These are phyloP conservation scores for Fusarium ramigenum DNA, from an alignment of 2,329 filamentous ascomycete species.

Conservation along the genomic window DNA sequence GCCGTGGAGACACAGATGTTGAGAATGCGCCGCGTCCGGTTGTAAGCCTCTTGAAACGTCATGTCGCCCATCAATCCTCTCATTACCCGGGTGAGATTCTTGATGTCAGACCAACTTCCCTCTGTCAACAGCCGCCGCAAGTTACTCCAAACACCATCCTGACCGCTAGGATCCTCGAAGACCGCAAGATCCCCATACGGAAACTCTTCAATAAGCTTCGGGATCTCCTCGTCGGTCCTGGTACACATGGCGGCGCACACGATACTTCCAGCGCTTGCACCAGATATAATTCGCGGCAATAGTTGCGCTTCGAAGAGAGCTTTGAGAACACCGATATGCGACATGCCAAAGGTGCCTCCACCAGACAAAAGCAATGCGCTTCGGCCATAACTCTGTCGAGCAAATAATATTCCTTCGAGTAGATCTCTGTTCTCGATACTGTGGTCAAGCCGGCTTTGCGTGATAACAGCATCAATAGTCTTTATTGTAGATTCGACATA, in stretches of 20 bases:
- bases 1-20: slow-evolving; percentile 95
- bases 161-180: slow-evolving; percentile 71
- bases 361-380: slow-evolving; percentile 85
- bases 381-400: slow-evolving; percentile 84
- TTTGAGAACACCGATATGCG: slow-evolving; percentile 88
- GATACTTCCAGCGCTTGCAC: slow-evolving; percentile 87
- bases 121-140: slow-evolving; percentile 79
- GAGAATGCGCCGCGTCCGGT: slow-evolving; percentile 88
- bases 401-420: slow-evolving; percentile 74
- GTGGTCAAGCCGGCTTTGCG: slow-evolving; percentile 62
- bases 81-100: slow-evolving; percentile 84
- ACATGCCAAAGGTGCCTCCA: slow-evolving; percentile 91
- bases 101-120: slow-evolving; percentile 86
- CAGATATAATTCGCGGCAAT: slow-evolving; percentile 86
- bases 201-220: slow-evolving; percentile 73
- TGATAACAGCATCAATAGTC: slow-evolving; percentile 77
- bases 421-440: slow-evolving; percentile 67
- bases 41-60: slow-evolving; percentile 96
- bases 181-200: slow-evolving; percentile 83
- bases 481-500: slow-evolving; percentile 84
- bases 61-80: slow-evolving; percentile 82
- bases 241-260: slow-evolving; percentile 84
- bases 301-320: slow-evolving; percentile 78
- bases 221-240: slow-evolving; percentile 80
- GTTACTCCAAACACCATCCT: slow-evolving; percentile 73